phyloP scores from a whole-genome alignment of 495 filamentous ascomycete species.

The Elasticomyces elasticus region DNA sequence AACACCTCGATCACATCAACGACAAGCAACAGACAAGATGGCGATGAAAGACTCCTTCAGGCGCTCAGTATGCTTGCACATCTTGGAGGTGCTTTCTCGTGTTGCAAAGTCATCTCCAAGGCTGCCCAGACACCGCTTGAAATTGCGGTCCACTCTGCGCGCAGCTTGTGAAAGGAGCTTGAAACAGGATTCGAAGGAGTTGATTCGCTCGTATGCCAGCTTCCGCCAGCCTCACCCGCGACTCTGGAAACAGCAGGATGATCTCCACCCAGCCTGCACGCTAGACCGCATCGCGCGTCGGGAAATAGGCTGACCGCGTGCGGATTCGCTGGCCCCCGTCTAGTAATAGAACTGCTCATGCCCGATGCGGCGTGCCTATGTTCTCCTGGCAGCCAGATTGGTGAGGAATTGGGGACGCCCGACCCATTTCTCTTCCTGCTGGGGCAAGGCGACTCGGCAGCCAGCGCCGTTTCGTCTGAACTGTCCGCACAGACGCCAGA shows the following conservation, averaged over 20 bases:
- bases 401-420: neutral
- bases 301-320: neutral
- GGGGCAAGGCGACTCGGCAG: neutral
- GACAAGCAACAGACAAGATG: too few species aligned
- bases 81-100: neutral
- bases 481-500: neutral
- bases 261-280: neutral
- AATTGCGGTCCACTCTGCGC: neutral
- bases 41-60: too few species aligned
- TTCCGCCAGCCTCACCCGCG: neutral
- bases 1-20: too few species aligned
- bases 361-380: neutral
- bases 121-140: neutral
- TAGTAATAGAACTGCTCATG: neutral
- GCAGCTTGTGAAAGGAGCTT: neutral
- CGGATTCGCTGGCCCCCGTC: too few species aligned
- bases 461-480: neutral
- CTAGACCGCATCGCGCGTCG: neutral
- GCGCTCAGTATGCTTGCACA: too few species aligned
- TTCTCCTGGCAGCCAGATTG: neutral
- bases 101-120: neutral
- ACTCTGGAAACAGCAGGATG: neutral
- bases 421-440: neutral
- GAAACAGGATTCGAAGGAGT: neutral
- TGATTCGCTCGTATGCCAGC: neutral